Conservation (phyloP, 208 protist genomes). For the Spongospora subterranea region DNA sequence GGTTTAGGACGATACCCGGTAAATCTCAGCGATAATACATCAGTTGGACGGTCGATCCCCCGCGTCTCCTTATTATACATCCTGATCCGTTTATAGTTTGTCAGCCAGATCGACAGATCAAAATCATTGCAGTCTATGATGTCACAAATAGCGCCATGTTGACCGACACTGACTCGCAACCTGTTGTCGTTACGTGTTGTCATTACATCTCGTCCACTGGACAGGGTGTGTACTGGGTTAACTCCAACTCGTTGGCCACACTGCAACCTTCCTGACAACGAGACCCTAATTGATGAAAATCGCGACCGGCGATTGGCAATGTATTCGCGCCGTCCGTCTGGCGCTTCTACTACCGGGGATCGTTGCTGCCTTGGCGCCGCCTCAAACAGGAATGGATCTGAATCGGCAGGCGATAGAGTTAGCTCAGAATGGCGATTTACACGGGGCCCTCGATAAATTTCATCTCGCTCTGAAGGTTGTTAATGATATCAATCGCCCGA, state of each 20-base stretch:
- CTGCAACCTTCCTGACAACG: too few relatives aligned
- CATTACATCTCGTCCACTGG: too few relatives aligned
- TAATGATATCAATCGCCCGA: background rate
- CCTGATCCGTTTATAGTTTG: background rate
- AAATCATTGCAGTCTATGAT: background rate
- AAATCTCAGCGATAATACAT: background rate
- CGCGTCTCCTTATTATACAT: background rate
- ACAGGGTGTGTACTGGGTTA: too few relatives aligned
- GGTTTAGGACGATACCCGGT: background rate
- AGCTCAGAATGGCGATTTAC: constrained; percentile 14
- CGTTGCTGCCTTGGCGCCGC: too few relatives aligned
- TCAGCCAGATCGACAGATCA: background rate
- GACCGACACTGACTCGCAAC: too few relatives aligned
- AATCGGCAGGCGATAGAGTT: constrained; percentile 48
- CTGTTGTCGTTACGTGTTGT: too few relatives aligned
- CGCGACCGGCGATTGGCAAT: too few relatives aligned
- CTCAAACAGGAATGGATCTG: too few relatives aligned
- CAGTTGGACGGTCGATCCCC: background rate
- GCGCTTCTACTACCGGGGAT: too few relatives aligned
- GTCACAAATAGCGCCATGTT: background rate
- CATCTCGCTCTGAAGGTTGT: background rate
- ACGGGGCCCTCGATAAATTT: background rate
- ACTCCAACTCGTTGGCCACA: too few relatives aligned
- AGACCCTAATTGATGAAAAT: too few relatives aligned
- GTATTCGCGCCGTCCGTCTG: too few relatives aligned